Base-by-base conservation (phyloP, 163 green algal genomes). In the Chlorella variabilis region DNA sequence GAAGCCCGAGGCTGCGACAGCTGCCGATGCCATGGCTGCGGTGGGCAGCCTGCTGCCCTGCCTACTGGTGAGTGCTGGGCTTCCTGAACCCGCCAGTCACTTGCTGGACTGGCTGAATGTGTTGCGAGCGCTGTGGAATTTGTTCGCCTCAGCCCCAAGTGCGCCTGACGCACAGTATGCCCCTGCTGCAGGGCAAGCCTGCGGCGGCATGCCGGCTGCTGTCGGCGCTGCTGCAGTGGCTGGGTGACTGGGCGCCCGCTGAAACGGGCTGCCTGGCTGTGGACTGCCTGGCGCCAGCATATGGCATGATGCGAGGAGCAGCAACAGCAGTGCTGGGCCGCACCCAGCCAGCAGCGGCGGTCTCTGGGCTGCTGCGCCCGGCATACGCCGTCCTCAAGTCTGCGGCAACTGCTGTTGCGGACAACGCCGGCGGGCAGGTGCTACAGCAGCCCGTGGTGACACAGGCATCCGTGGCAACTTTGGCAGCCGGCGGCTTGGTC, bases 151-250 rank as follows among this genome's bases (percentile, higher is more conserved):
- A n/a, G n/a, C n/a, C n/a, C n/a, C n/a, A n/a, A n/a, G n/a, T n/a
- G n/a, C n/a, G n/a, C n/a, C n/a, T n/a, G n/a, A n/a, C n/a, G n/a
- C n/a, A n/a, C n/a, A n/a, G n/a, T n/a, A n/a, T 29, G 8, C 54
- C 27, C 7, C 56, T 48, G 29, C 3, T 65, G 59, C 76, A 83
- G 77, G 77, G 49, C n/a, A 51, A 69, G 25, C 51, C 80, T 0
- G 59, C 29, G 21, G 71, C 59, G 8, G 41, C 75, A 13, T 67
- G 56, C 71, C 77, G 71, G 71, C 38, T 85, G 54, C 49, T 85
- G 65, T 59, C 71, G n/a, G 56, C 80, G 3, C 51, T 85, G 51
- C 54, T 85, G 51, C 70, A 38, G 29, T 81, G 56, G 51, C 71
- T 82, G 39, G 45, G 49, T 18, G 17, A 25, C 20, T 77, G 33